A percentile compares a stretch with the other conserved stretches of the same genome.
Evolutionary conservation across 2,329 filamentous ascomycete genomes (phyloP).

Genomic region (Aspergillus oerlinghausenensis): DNA sequence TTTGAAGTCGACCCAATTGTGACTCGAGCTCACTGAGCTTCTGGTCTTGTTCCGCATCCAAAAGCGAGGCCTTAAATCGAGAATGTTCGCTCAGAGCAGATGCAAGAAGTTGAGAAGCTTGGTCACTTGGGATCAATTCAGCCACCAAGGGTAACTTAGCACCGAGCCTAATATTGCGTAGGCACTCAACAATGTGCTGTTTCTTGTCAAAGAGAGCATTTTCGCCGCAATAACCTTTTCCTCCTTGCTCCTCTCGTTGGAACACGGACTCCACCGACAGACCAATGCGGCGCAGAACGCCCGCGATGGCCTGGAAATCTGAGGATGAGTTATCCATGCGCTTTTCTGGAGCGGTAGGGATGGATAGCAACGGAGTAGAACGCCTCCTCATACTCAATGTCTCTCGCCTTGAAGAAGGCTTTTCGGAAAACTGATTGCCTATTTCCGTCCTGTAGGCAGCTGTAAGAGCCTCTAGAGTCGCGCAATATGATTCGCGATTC

Average conservation of each 20-base stretch:
- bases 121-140: slow-evolving; percentile 28
- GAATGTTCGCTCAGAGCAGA: slow-evolving; percentile 29
- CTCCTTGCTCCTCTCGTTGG: slow-evolving; percentile 17
- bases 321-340: slow-evolving; percentile 3
- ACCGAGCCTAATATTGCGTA: slow-evolving; percentile 23
- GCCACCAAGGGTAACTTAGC: slow-evolving; percentile 28
- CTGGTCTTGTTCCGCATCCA: slow-evolving; percentile 22
- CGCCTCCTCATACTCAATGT: slow-evolving; percentile 19
- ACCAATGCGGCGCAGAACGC: slow-evolving; percentile 31
- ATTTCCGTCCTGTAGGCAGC: slow-evolving; percentile 29
- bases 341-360: slow-evolving; percentile 13
- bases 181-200: slow-evolving; percentile 23
- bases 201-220: slow-evolving; percentile 27
- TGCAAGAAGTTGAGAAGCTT: slow-evolving; percentile 28
- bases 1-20: slow-evolving; percentile 27
- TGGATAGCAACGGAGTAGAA: slow-evolving; percentile 19
- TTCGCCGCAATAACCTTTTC: slow-evolving; percentile 13
- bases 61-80: slow-evolving; percentile 23
- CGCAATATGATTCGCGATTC: slow-evolving; percentile 32
- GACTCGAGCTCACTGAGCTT: slow-evolving; percentile 27
- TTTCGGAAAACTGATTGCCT: slow-evolving; percentile 15
- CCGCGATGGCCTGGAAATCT: slow-evolving; percentile 25
- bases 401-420: slow-evolving; percentile 22
- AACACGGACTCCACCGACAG: slow-evolving; percentile 26
- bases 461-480: slow-evolving; percentile 29